A percentile compares a stretch with the other conserved stretches of the same genome.
phyloP scores from a whole-genome alignment of 208 protist species.

The Herpetomonas muscarum region DNA sequence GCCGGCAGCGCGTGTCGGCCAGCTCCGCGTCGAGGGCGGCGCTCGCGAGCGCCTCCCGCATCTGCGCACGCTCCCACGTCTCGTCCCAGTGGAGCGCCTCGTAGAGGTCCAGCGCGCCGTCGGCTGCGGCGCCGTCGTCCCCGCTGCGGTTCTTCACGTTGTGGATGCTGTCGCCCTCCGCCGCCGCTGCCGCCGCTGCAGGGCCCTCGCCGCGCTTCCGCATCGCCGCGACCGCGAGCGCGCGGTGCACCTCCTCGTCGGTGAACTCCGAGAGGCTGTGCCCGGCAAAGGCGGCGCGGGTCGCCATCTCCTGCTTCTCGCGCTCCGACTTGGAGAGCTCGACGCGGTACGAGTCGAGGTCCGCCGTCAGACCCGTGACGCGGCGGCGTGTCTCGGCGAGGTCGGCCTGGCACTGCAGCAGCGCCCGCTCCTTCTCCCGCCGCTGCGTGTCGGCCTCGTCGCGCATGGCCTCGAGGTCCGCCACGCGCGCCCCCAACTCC shows the following conservation, averaged over 20 bases:
- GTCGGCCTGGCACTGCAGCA: conserved; percentile 45
- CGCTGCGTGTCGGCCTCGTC: conserved; percentile 60
- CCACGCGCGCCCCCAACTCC: conserved; percentile 62
- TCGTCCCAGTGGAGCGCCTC: conserved; percentile 75
- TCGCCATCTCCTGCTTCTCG: conserved; percentile 30
- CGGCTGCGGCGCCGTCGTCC: conserved; percentile 14
- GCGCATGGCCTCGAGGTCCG: conserved; percentile 65
- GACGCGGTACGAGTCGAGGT: conserved; percentile 41
- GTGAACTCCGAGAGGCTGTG: conserved; percentile 44
- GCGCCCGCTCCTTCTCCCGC: conserved; percentile 45
- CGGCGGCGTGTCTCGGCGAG: conserved; percentile 40
- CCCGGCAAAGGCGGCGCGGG: conserved; percentile 29
- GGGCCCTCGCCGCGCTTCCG: conserved; percentile 14
- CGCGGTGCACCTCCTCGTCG: conserved; percentile 65
- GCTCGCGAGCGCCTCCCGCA: conserved; percentile 77
- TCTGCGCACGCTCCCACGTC: conserved; percentile 62
- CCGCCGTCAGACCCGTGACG: conserved; percentile 33
- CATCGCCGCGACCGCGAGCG: conserved; percentile 65
- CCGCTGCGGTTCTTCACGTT: not conserved
- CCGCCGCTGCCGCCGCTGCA: not conserved
- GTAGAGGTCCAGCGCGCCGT: conserved; percentile 53
- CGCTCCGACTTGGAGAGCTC: conserved; percentile 50
- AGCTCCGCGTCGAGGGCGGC: conserved; percentile 81
- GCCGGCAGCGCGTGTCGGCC: conserved; percentile 62
- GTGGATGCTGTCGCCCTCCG: not conserved